These are phyloP conservation scores for Amphicarpaea edgeworthii DNA, from an alignment of 306 rosid species.

Conservation along the genomic window DNA sequence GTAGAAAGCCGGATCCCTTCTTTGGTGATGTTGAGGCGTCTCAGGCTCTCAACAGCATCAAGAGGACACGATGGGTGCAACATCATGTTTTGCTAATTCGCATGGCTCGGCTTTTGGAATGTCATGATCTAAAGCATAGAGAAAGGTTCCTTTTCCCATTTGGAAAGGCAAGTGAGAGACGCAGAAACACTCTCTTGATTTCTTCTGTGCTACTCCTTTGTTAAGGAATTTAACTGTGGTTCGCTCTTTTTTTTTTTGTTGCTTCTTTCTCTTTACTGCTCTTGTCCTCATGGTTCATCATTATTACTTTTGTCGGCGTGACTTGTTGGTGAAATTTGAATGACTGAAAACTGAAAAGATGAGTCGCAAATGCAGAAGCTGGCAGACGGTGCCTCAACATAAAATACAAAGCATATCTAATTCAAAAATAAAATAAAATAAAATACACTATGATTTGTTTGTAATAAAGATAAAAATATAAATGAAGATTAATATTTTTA, in stretches of 20 bases:
- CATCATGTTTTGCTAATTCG: neutral
- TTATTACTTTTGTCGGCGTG: too few species aligned
- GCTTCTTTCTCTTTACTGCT: too few species aligned
- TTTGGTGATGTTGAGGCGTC: conserved; percentile 52
- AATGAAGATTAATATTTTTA: too few species aligned
- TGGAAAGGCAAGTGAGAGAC: neutral
- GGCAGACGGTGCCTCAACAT: too few species aligned
- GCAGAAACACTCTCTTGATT: neutral
- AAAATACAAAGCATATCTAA: too few species aligned
- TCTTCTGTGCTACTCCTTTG: neutral
- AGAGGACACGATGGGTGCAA: conserved; percentile 51
- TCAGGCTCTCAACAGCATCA: conserved; percentile 54
- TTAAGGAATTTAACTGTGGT: neutral
- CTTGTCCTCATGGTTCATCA: too few species aligned
- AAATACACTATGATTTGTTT: too few species aligned
- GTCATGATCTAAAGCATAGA: neutral
- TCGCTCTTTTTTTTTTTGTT: neutral
- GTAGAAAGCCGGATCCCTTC: conserved; percentile 66
- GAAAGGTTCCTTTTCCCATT: neutral
- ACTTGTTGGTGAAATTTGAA: too few species aligned
- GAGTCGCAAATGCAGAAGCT: too few species aligned
- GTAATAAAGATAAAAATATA: too few species aligned
- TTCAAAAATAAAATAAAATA: too few species aligned
- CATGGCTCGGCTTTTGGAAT: neutral
- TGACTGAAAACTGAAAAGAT: too few species aligned